Conservation (phyloP, 2,329 filamentous ascomycete species). For the Bisporella sp. region DNA sequence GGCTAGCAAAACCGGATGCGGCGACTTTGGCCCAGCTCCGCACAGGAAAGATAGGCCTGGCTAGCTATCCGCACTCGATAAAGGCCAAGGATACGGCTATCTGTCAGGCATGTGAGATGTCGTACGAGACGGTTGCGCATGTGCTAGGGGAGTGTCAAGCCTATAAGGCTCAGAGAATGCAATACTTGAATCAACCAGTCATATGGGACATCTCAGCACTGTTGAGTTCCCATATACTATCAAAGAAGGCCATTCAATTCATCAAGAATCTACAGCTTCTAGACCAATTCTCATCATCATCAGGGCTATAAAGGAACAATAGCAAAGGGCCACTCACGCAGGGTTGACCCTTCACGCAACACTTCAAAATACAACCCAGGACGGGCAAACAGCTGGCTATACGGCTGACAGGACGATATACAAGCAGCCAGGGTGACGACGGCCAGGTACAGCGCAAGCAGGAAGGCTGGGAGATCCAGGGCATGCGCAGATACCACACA, state of each 20-base stretch:
- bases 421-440: no score
- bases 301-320: background rate
- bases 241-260: background rate
- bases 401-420: background rate
- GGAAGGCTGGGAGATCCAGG: no score
- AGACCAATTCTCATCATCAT: background rate
- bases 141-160: background rate
- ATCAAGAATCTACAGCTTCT: background rate
- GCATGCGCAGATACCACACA: no score
- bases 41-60: background rate
- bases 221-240: background rate
- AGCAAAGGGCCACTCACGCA: no score
- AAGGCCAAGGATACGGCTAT: background rate
- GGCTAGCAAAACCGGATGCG: background rate
- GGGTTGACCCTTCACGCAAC: background rate
- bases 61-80: background rate
- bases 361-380: background rate
- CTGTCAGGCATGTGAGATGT: background rate
- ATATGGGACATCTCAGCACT: background rate
- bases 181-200: background rate
- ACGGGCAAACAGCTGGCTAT: background rate
- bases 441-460: no score
- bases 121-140: background rate
- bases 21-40: background rate
- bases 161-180: background rate